Conservation (phyloP, 129 eudicot genomes). For the Oenanthe sinensis region DNA sequence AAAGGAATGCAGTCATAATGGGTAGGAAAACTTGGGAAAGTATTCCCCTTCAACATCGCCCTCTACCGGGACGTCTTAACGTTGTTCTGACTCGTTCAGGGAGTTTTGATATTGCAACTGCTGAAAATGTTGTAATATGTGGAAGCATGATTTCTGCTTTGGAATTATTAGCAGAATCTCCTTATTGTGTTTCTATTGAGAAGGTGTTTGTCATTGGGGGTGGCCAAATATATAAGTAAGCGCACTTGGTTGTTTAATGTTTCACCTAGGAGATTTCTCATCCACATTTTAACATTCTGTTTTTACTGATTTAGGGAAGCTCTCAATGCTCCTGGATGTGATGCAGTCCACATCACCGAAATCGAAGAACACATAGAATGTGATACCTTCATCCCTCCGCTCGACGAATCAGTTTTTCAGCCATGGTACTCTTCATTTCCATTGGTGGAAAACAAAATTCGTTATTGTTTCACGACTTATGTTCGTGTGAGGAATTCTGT, state of each 20-base stretch:
- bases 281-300: not conserved
- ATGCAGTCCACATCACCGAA: slow-evolving; percentile 88
- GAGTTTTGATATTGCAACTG: slow-evolving; percentile 41
- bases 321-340: slow-evolving; percentile 68
- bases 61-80: slow-evolving; percentile 81
- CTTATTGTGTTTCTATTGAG: slow-evolving; percentile 62
- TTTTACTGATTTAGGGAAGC: slow-evolving; percentile 61
- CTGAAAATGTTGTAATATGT: slow-evolving; percentile 67
- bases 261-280: not conserved
- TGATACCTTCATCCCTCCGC: slow-evolving; percentile 78
- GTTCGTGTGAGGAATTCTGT: slow-evolving; percentile 32
- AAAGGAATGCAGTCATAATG: slow-evolving; percentile 78
- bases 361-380: slow-evolving; percentile 51
- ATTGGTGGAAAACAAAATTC: slow-evolving; percentile 27
- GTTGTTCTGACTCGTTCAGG: slow-evolving; percentile 77
- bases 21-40: slow-evolving; percentile 96
- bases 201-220: slow-evolving; percentile 87
- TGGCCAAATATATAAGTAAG: slow-evolving; percentile 68
- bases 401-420: slow-evolving; percentile 55
- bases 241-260: slow-evolving; percentile 2
- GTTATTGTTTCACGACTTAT: slow-evolving; percentile 34
- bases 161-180: slow-evolving; percentile 59
- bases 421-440: slow-evolving; percentile 72
- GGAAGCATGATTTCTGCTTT: slow-evolving; percentile 72
- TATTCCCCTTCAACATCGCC: slow-evolving; percentile 55